Evolutionary conservation across 1,284 basidiomycete genomes (phyloP), one percentile per base, ranked within the genome.

Genomic region (Laetiporus sulphureus): DNA sequence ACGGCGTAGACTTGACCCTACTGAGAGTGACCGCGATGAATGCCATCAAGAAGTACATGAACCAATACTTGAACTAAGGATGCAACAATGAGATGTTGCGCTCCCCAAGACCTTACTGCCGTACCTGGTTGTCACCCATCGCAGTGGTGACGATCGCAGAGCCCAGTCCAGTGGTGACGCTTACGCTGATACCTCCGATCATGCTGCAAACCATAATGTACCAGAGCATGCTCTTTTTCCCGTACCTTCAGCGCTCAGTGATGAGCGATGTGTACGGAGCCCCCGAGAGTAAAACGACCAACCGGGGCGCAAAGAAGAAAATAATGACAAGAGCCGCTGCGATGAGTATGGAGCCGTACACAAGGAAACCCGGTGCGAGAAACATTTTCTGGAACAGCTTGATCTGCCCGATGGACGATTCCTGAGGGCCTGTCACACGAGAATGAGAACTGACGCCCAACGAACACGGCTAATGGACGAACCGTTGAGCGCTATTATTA

Each of bases 131-230:
- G 56, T 88, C 75, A 35, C 93, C 93, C 65, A 80, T 72, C 15
- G 84, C 89, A 31, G 81, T 84, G 25, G 89, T 83, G 24, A 99
- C 79, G 56, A 99, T 96, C 31, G 92, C 86, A 18, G 90, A 71
- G 27, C 95, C 95, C 16, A 99, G 75, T 25, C 95, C 95, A 32
- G 91, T 93, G 3, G 93, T 97, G 45, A 95, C 94, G 53, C 89
- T 93, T 53, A 99, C 95, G 48, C 86, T 91, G 46, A 99, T 85
- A 1, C 96, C 95, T 21, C 95, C 95, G 56, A 98, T 97, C 72
- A 98, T 82, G 50, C 87, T 92, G 65, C 95, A 99, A 29, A 97
- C 88, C 33, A 75, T 69, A 54, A 96, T 93, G 64, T 98, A 97
- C 75, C 93, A 93, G 48, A 99, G 66, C 94, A 98, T 97, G 58